phyloP scores from a whole-genome alignment of 1,139 yeast species.

The Magnusiomyces magnusii region DNA sequence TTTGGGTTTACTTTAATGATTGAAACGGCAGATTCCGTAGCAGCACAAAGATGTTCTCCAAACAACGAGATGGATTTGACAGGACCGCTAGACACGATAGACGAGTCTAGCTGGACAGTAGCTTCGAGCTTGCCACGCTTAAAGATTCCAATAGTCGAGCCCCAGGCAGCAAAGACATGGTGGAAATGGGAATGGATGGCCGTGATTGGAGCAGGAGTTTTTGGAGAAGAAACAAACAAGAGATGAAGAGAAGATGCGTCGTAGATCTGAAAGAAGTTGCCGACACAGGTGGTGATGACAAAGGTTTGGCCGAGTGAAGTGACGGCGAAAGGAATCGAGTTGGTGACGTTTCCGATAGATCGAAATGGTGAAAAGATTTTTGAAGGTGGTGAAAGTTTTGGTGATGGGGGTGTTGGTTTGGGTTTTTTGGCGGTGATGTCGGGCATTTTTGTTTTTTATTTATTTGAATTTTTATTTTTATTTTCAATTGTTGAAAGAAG shows the following conservation, averaged over 20 bases:
- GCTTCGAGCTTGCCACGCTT: conserved; percentile 74
- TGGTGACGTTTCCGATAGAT: conserved; percentile 42
- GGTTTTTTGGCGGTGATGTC: conserved; percentile 16
- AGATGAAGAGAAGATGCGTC: conserved; percentile 86
- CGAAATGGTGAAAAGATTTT: conserved; percentile 43
- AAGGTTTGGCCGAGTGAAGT: conserved; percentile 86
- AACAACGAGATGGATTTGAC: conserved; percentile 53
- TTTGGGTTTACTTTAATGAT: conserved; percentile 52
- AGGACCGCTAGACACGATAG: conserved; percentile 22
- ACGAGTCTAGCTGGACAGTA: conserved; percentile 37
- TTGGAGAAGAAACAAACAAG: conserved; percentile 76
- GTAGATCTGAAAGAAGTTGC: conserved; percentile 82
- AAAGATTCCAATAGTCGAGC: conserved; percentile 63
- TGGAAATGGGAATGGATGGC: conserved; percentile 77
- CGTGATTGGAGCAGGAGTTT: conserved; percentile 62
- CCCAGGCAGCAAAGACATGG: conserved; percentile 73
- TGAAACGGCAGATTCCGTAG: conserved; percentile 47
- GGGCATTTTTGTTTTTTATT: not conserved
- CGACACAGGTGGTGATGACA: conserved; percentile 85
- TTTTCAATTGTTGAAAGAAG: not conserved
- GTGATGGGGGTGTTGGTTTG: conserved; percentile 12
- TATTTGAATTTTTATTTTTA: not conserved
- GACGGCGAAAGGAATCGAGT: conserved; percentile 75
- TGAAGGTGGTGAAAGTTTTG: conserved; percentile 15
- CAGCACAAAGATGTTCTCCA: conserved; percentile 71